Conservation (phyloP, 305 asterid genomes). For the Coffea humblotiana region DNA sequence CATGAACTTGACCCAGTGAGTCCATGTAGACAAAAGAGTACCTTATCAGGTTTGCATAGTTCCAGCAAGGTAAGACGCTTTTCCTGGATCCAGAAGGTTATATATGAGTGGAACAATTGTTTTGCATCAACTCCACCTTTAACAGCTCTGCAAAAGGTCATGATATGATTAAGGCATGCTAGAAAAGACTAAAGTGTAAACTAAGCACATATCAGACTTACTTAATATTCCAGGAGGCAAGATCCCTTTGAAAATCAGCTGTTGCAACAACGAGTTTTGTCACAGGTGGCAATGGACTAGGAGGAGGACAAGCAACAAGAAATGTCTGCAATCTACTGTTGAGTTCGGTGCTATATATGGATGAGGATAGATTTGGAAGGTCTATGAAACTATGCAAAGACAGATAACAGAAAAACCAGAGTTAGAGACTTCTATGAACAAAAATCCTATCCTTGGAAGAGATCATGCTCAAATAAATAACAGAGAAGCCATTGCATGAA, state of each 20-base stretch:
- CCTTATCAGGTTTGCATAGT: conserved; percentile 85
- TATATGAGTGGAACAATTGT: conserved; percentile 74
- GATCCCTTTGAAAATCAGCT: conserved; percentile 90
- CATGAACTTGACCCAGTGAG: not conserved
- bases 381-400: conserved; percentile 66
- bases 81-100: conserved; percentile 83
- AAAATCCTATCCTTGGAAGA: not conserved
- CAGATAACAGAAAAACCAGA: conserved; percentile 22
- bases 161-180: conserved; percentile 6
- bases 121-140: conserved; percentile 95
- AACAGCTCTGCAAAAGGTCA: conserved; percentile 51
- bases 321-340: conserved; percentile 67
- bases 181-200: not conserved
- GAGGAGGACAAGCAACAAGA: conserved; percentile 83
- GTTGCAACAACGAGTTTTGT: conserved; percentile 75
- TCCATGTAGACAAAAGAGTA: conserved; percentile 18
- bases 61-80: conserved; percentile 83
- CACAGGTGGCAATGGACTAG: conserved; percentile 69
- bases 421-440: conserved; percentile 1
- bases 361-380: conserved; percentile 83
- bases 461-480: not conserved
- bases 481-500: not conserved
- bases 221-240: conserved; percentile 78
- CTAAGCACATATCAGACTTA: conserved; percentile 19
- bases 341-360: conserved; percentile 86